Base-by-base conservation (phyloP, 1,139 yeast species). In the Komagataea norvegica region DNA sequence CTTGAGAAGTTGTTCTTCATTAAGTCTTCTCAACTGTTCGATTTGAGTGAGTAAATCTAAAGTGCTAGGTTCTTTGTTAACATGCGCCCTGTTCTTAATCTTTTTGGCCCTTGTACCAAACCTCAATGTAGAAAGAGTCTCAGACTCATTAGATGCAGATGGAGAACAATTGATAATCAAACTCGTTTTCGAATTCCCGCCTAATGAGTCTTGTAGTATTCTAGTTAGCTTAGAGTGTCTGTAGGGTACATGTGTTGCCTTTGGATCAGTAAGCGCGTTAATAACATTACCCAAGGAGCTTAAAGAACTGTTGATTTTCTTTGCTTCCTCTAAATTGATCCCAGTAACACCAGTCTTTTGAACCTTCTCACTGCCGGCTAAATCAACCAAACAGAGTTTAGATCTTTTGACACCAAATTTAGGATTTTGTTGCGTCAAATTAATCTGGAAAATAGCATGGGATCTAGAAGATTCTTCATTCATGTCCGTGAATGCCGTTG, bases 341-440 rank as follows among this genome's bases (percentile, higher is more conserved):
- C 91, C 93, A 3, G 75, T 62, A 1, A 88, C 93, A 3, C 93
- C 91, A 0, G 94, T 79, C 49, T 80, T 84, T 40, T 79, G 79
- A n/a, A 85, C 79, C 56, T 84, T 85, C 59, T 88, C 96, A 29
- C 91, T 79, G 4, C 96, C 95, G 0, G 95, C 96, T 46, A 88
- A 67, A 62, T 88, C 96, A 9, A 87, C 93, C 36, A 88, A 62
- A 52, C 80, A 84, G 40, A 88, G 66, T 18, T 50, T 44, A 17
- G 60, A 49, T 31, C 73, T 68, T 54, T 79, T 84, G 29, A 73
- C 67, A 3, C 82, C 86, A 19, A 74, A 69, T 10, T 59, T 60
- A n/a, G 70, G 48, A 46, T 71, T 70, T 50, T 73, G 78, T 54
- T 83, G 91, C 14, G 73, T 64, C 14, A 87, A 64, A 38, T 72